Evolutionary conservation across 345 rosid species (phyloP), one percentile per base, ranked within the genome.

Genomic region (Iberis pinnata): DNA sequence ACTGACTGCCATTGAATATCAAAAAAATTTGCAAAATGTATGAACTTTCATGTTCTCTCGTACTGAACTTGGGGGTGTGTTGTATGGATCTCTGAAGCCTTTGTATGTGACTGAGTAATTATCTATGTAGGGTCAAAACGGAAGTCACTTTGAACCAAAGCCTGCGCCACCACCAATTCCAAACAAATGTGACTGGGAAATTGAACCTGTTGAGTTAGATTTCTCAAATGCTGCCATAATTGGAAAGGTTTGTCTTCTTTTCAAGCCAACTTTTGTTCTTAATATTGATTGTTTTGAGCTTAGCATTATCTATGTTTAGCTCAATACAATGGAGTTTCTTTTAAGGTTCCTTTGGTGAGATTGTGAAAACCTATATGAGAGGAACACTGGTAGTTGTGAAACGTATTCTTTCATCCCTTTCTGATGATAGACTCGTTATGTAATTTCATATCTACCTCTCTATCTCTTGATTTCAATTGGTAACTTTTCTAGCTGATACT

Each of bases 161-260:
- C 88, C 95, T 51, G 96, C 88, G 68, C 79, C 83, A 12, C 98
- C 98, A n/a, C 96, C 98, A 18, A 74, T 78, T 54, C 86, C 98
- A 18, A 92, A 92, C 67, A 92, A 92, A 74, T 87, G 96, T 78
- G 98, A 92, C 67, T 92, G 98, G 96, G 98, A 92, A 80, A 77
- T 92, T 49, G 98, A 92, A 38, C 98, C 96, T 18, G 65, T 89
- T 27, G 98, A 92, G 79, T 76, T 92, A 39, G 95, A 92, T 70
- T 92, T 92, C 69, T 79, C 98, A 8, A 83, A 70, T 66, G 80
- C 88, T 0, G 53, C 69, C 2, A 78, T 72, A 55, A 92, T 92
- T 26, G 96, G 98, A 69, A 92, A 88, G 98, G 98, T 92, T 61
- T 70, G 49, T 9, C 15, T 57, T 60, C 12, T 29, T 13, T 27